These are phyloP conservation scores for Monilinia fructigena DNA, from an alignment of 2,329 filamentous ascomycete genomes.

Conservation along the genomic window DNA sequence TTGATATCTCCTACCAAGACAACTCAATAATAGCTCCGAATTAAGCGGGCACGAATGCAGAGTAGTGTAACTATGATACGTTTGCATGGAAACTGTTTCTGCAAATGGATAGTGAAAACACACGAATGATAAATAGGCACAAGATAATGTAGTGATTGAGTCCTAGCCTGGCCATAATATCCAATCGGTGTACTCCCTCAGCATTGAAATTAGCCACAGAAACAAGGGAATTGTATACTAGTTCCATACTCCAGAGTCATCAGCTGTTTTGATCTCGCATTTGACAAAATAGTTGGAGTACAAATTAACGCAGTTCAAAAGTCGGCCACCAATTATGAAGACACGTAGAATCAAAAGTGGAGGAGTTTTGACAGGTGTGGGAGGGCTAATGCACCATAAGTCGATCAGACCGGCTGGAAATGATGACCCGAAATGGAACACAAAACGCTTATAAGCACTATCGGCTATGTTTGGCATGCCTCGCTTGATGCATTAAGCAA, in stretches of 20 bases:
- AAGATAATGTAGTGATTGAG: slow-evolving; percentile 24
- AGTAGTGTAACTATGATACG: slow-evolving; percentile 28
- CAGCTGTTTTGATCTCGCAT: slow-evolving; percentile 28
- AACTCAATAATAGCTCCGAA: slow-evolving; percentile 26
- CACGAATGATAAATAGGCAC: slow-evolving; percentile 24
- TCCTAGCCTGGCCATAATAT: slow-evolving; percentile 28
- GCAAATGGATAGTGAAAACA: slow-evolving; percentile 41
- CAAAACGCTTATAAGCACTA: slow-evolving; percentile 29
- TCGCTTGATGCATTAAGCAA: slow-evolving; percentile 30
- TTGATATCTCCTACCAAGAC: slow-evolving; percentile 26
- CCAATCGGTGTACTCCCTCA: slow-evolving; percentile 30
- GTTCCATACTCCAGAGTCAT: slow-evolving; percentile 27
- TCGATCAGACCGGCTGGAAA: slow-evolving; percentile 35
- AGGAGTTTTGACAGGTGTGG: slow-evolving; percentile 37
- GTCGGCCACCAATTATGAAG: slow-evolving; percentile 35
- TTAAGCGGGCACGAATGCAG: slow-evolving; percentile 27
- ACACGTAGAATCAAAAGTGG: slow-evolving; percentile 39
- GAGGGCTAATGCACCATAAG: slow-evolving; percentile 38
- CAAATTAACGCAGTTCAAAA: slow-evolving; percentile 32
- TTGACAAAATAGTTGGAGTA: slow-evolving; percentile 26
- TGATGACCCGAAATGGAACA: slow-evolving; percentile 39
- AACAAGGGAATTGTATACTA: slow-evolving; percentile 23
- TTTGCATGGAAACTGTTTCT: slow-evolving; percentile 46
- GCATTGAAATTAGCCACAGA: slow-evolving; percentile 29
- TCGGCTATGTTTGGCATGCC: slow-evolving; percentile 25